phyloP scores from a whole-genome alignment of 192 early-diverging fungal genomes.

The Kickxella alabastrina region DNA sequence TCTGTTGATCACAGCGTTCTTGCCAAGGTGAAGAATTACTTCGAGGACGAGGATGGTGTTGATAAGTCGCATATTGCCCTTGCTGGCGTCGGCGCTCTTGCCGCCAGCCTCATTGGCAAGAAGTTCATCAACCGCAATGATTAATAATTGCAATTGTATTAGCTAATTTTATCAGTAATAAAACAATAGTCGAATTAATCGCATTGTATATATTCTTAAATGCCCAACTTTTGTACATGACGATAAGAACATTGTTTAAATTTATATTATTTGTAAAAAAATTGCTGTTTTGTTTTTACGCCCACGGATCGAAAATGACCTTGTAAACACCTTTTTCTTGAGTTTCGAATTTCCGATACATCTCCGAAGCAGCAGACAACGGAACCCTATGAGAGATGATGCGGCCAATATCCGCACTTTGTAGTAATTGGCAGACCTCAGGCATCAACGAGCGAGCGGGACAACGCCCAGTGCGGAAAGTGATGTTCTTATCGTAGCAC shows the following conservation, averaged over 20 bases:
- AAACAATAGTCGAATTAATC: too few species aligned
- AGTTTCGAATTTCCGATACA: slow-evolving; percentile 52
- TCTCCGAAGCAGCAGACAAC: slow-evolving; percentile 38
- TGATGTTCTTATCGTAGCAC: slow-evolving; percentile 58
- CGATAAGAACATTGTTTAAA: too few species aligned
- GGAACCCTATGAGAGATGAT: slow-evolving; percentile 49
- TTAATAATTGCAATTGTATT: too few species aligned
- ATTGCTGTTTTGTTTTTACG: neutral
- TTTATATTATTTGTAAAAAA: neutral
- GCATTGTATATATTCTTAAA: too few species aligned
- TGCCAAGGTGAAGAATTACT: slow-evolving; percentile 14
- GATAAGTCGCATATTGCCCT: slow-evolving; percentile 27
- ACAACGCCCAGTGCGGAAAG: slow-evolving; percentile 53
- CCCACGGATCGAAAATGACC: slow-evolving; percentile 38
- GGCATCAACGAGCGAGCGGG: slow-evolving; percentile 49
- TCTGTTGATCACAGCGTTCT: neutral
- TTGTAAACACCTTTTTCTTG: slow-evolving; percentile 22
- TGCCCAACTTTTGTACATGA: too few species aligned
- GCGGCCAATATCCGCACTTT: slow-evolving; percentile 27
- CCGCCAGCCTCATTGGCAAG: slow-evolving; percentile 16
- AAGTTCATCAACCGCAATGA: too few species aligned
- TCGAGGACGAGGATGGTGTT: slow-evolving; percentile 22
- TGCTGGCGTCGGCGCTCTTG: slow-evolving; percentile 14
- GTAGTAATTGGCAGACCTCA: slow-evolving; percentile 25
- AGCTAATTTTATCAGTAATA: too few species aligned